A percentile compares a stretch with the other conserved stretches of the same genome.
Evolutionary conservation across 75 land plant genomes (phyloP).

Genomic region (Chamaecyparis obtusa): DNA sequence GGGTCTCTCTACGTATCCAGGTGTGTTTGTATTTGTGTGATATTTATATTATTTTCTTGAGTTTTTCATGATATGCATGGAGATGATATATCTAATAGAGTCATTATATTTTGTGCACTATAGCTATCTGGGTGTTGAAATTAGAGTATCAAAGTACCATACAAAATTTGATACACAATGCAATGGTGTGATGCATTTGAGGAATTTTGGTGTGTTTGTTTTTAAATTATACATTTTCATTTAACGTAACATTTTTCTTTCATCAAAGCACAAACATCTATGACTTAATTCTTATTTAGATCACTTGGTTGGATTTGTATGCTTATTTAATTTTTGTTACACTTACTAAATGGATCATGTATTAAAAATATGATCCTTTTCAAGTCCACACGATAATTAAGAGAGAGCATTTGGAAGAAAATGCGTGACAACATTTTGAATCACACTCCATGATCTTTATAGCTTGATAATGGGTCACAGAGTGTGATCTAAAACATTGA

Average conservation of each 20-base stretch:
- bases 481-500: no score
- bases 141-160: neutral
- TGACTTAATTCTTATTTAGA: neutral
- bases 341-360: no score
- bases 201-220: neutral
- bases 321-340: neutral
- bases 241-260: neutral
- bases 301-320: neutral
- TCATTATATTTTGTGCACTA: neutral
- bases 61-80: neutral
- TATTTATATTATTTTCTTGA: neutral
- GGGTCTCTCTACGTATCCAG: slow-evolving; percentile 89
- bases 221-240: neutral
- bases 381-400: no score
- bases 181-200: neutral
- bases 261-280: neutral
- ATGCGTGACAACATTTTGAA: no score
- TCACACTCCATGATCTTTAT: no score
- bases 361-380: no score
- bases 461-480: no score
- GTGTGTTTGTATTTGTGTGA: slow-evolving; percentile 22
- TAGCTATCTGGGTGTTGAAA: neutral
- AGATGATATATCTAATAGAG: neutral
- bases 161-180: neutral
- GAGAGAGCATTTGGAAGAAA: no score